Conservation (phyloP, 176 grass and related monocot genomes). For the Chrysopogon serrulatus region DNA sequence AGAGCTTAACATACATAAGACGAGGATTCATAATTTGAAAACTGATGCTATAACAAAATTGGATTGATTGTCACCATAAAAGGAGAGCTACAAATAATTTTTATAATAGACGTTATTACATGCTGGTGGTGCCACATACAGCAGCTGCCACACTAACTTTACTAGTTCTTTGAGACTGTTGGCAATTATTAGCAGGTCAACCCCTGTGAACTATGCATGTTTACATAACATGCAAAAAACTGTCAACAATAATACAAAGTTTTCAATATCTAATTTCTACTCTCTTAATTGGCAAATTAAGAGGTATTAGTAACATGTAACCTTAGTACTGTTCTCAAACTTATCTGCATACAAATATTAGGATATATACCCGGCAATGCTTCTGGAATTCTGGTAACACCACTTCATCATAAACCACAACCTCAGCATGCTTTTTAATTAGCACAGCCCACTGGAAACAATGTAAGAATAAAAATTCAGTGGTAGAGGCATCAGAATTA, state of each 20-base stretch:
- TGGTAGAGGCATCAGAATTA: conserved; percentile 12
- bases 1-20: not conserved
- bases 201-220: not conserved
- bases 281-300: conserved; percentile 5
- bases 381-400: conserved; percentile 75
- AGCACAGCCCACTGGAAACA: conserved; percentile 80
- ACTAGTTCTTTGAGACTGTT: not conserved
- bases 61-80: not conserved
- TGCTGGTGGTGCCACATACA: not conserved
- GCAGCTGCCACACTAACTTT: not conserved
- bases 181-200: not conserved
- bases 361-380: conserved; percentile 79
- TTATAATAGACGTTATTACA: not conserved
- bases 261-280: not conserved
- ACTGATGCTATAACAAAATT: not conserved
- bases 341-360: conserved; percentile 15
- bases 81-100: not conserved
- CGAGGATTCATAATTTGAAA: not conserved
- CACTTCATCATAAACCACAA: conserved; percentile 72
- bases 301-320: not conserved
- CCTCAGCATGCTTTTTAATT: conserved; percentile 93
- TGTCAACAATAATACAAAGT: not conserved
- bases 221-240: not conserved
- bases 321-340: not conserved
- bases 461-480: conserved; percentile 1